Conservation (phyloP, 2,329 filamentous ascomycete species). For the Phoma herbarum region DNA sequence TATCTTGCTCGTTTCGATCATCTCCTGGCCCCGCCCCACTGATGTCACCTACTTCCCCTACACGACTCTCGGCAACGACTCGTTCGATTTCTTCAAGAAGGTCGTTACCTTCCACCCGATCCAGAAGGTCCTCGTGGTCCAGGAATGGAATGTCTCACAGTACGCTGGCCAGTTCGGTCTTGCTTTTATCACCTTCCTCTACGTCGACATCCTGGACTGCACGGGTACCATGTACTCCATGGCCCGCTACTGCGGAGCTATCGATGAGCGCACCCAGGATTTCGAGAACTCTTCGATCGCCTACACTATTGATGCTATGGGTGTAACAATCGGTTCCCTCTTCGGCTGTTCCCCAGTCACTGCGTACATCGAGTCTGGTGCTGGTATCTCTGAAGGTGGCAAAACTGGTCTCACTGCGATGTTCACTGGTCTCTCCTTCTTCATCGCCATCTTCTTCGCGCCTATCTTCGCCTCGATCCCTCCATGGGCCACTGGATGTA, state of each 20-base stretch:
- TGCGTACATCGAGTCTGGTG: constrained; percentile 88
- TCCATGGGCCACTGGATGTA: constrained; percentile 87
- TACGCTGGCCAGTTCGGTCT: constrained; percentile 81
- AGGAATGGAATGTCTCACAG: constrained; percentile 74
- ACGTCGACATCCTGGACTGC: constrained; percentile 87
- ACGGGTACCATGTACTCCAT: constrained; percentile 90
- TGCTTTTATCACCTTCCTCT: constrained; percentile 87
- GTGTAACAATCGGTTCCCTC: constrained; percentile 81
- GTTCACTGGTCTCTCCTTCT: constrained; percentile 79
- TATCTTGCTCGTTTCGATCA: constrained; percentile 83
- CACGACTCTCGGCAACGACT: constrained; percentile 70
- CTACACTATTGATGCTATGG: constrained; percentile 83
- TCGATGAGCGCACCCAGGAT: constrained; percentile 84
- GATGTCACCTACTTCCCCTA: constrained; percentile 83
- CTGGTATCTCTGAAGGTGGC: constrained; percentile 87
- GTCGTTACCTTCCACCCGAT: constrained; percentile 88
- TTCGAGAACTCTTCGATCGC: constrained; percentile 86
- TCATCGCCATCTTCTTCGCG: constrained; percentile 83
- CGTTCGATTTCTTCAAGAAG: constrained; percentile 87
- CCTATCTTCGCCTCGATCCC: constrained; percentile 91
- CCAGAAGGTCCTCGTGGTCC: constrained; percentile 71
- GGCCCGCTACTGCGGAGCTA: constrained; percentile 81
- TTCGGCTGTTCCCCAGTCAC: constrained; percentile 83
- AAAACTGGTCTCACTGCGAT: constrained; percentile 86
- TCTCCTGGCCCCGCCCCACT: constrained; percentile 84